phyloP scores from a whole-genome alignment of 495 filamentous ascomycete species.

The Cladorrhinum samala region DNA sequence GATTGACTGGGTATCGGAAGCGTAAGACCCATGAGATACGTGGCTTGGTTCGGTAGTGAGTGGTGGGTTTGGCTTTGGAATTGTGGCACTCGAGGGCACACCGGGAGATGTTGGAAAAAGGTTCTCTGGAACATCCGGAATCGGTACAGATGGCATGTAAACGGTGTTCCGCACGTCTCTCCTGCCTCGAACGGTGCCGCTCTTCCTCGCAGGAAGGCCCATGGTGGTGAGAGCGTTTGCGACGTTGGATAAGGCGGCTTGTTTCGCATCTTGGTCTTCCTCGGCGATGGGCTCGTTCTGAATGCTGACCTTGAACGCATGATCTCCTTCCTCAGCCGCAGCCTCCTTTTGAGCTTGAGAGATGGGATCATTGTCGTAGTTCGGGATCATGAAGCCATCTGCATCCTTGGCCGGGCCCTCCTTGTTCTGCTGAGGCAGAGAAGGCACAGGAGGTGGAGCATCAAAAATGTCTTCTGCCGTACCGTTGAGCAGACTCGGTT shows the following conservation, averaged over 20 bases:
- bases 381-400: conserved; percentile 66
- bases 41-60: conserved; percentile 48
- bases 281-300: conserved; percentile 88
- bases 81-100: conserved; percentile 29
- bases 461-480: conserved; percentile 37
- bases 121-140: conserved; percentile 37
- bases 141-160: conserved; percentile 54
- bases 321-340: conserved; percentile 54
- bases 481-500: conserved; percentile 32
- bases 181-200: conserved; percentile 76
- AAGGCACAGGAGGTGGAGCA: conserved; percentile 41
- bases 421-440: conserved; percentile 37
- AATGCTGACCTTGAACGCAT: conserved; percentile 86
- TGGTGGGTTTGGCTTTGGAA: conserved; percentile 37
- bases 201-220: conserved; percentile 57
- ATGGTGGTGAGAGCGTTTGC: conserved; percentile 67
- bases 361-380: conserved; percentile 68
- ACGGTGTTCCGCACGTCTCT: conserved; percentile 88
- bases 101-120: conserved; percentile 42
- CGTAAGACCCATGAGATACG: conserved; percentile 2
- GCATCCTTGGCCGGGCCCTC: conserved; percentile 43
- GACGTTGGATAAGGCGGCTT: conserved; percentile 78
- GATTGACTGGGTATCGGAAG: conserved; percentile 86
- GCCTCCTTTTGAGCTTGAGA: conserved; percentile 77
- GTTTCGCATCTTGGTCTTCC: conserved; percentile 79